A percentile compares a stretch with the other conserved stretches of the same genome.
phyloP scores from a whole-genome alignment of 306 rosid genomes.

The Begonia fuchsioides region DNA sequence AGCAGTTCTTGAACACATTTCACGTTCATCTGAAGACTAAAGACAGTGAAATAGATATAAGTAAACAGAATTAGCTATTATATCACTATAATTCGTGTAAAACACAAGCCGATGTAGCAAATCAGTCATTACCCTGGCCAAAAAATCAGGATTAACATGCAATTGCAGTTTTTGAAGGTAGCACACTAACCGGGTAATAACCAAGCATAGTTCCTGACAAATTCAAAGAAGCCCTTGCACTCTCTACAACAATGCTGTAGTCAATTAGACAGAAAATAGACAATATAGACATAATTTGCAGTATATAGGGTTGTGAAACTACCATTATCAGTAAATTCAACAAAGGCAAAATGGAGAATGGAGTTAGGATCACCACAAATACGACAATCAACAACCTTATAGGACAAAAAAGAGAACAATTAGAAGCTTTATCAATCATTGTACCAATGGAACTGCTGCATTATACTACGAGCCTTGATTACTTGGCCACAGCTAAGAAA shows the following conservation, averaged over 20 bases:
- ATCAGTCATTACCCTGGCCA: slow-evolving; percentile 67
- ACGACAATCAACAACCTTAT: slow-evolving; percentile 92
- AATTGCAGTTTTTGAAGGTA: slow-evolving; percentile 97
- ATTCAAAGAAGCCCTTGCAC: slow-evolving; percentile 85
- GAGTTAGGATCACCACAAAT: slow-evolving; percentile 97
- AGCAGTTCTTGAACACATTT: slow-evolving; percentile 81
- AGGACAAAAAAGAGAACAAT: slow-evolving; percentile 11
- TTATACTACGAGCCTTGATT: slow-evolving; percentile 3
- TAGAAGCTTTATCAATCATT: slow-evolving; percentile 11
- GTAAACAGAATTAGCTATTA: slow-evolving; percentile 1
- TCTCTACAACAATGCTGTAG: slow-evolving; percentile 38
- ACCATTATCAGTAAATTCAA: slow-evolving; percentile 97
- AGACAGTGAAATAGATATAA: not conserved
- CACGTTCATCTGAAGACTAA: slow-evolving; percentile 91
- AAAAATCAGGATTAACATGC: slow-evolving; percentile 83
- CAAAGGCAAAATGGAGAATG: no score
- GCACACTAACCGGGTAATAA: no score
- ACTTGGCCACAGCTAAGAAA: slow-evolving; percentile 94
- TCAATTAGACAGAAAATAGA: slow-evolving; percentile 9
- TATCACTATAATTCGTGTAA: not conserved
- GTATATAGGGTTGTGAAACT: slow-evolving; percentile 3
- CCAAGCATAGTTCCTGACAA: slow-evolving; percentile 96
- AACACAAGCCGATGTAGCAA: not conserved
- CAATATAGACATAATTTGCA: not conserved
- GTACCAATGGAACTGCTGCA: not conserved